phyloP scores from a whole-genome alignment of 148 eudicot genomes.

The Selenicereus undatus region DNA sequence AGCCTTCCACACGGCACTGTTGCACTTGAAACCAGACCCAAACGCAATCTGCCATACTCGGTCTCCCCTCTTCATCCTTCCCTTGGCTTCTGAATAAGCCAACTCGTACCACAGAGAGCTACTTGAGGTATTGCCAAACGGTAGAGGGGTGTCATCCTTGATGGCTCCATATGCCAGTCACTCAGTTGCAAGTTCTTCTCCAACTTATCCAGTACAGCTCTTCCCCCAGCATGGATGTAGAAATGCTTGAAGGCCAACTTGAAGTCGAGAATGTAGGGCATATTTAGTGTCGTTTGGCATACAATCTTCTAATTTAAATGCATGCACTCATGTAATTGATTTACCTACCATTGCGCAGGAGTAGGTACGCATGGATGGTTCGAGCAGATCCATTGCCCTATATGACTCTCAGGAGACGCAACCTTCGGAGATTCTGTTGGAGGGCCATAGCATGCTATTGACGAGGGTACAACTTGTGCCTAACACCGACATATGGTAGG shows the following conservation, averaged over 20 bases:
- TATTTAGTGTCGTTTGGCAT: too few species aligned
- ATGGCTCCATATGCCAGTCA: constrained; percentile 19
- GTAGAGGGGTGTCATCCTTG: constrained; percentile 20
- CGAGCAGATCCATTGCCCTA: too few species aligned
- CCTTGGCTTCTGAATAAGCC: constrained; percentile 15
- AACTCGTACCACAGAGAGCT: constrained; percentile 15
- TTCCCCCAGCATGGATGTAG: constrained; percentile 17
- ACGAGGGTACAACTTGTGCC: too few species aligned
- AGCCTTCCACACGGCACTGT: constrained; percentile 18
- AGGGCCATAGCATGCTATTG: too few species aligned
- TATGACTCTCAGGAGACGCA: too few species aligned
- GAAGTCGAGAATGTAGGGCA: constrained; percentile 14
- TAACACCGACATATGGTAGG: too few species aligned
- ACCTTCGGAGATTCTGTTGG: too few species aligned
- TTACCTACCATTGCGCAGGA: too few species aligned
- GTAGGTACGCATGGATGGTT: too few species aligned
- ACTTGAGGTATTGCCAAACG: constrained; percentile 21
- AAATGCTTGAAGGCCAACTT: constrained; percentile 22
- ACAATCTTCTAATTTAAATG: too few species aligned
- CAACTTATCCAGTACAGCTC: constrained; percentile 14
- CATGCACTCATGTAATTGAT: too few species aligned
- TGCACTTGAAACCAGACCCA: constrained; percentile 23
- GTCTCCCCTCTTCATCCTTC: constrained; percentile 12
- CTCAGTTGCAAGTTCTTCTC: constrained; percentile 10
- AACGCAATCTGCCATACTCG: constrained; percentile 19